These are phyloP conservation scores for Knufia fluminis DNA, from an alignment of 2,329 filamentous ascomycete genomes.

Conservation along the genomic window DNA sequence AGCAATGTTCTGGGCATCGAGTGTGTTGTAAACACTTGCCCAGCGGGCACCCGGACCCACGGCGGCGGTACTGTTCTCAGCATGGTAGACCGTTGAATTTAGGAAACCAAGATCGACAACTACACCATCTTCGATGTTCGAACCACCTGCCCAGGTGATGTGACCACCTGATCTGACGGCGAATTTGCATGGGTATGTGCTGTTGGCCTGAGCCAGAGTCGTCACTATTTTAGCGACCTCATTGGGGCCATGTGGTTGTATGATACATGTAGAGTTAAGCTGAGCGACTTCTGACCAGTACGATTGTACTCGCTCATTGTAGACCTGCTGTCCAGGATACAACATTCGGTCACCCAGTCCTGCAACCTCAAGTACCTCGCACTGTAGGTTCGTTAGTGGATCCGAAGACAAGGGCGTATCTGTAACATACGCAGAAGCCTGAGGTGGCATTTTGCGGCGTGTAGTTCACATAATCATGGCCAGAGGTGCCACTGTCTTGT, in stretches of 20 bases:
- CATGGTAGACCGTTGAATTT: slow-evolving; percentile 24
- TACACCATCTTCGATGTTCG: slow-evolving; percentile 39
- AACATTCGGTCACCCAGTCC: neutral
- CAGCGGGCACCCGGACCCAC: slow-evolving; percentile 30
- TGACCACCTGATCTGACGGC: slow-evolving; percentile 51
- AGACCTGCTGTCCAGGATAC: neutral
- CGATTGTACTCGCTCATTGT: neutral
- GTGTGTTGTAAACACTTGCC: slow-evolving; percentile 28
- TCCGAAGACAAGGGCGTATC: neutral
- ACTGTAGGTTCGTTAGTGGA: neutral
- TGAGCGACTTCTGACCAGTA: slow-evolving; percentile 2
- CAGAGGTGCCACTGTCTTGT: too few relatives aligned
- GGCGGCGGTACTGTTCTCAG: slow-evolving; percentile 24
- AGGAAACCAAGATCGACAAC: slow-evolving; percentile 28
- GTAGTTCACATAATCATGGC: neutral
- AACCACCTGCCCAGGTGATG: slow-evolving; percentile 45
- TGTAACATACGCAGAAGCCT: neutral
- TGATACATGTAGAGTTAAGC: neutral
- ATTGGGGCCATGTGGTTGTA: neutral
- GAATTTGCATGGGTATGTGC: slow-evolving; percentile 32
- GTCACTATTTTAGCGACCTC: slow-evolving; percentile 3
- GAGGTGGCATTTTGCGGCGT: neutral
- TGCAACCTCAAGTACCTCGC: neutral
- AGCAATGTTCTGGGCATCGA: slow-evolving; percentile 27
- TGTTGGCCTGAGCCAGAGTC: slow-evolving; percentile 2